Conservation (phyloP, 192 early-diverging fungal species). For the Gonapodya sp. region DNA sequence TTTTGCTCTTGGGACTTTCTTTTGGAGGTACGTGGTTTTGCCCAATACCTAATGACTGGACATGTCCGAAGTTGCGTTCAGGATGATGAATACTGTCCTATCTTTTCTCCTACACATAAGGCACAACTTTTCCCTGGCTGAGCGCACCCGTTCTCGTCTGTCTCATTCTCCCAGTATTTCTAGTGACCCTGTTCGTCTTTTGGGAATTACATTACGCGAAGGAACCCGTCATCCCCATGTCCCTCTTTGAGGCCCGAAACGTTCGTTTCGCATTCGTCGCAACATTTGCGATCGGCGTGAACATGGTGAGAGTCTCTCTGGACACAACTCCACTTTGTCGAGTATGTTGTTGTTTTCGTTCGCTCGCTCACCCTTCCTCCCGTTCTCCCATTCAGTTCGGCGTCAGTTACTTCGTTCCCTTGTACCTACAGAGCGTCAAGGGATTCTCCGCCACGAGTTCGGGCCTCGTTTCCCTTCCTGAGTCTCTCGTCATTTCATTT, state of each 20-base stretch:
- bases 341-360: background rate
- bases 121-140: conserved; percentile 6
- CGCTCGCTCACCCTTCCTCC: too few relatives aligned
- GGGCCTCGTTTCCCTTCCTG: background rate
- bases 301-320: background rate
- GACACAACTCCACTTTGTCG: background rate
- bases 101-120: too few relatives aligned
- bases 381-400: background rate
- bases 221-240: background rate
- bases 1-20: conserved; percentile 4
- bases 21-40: background rate
- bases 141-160: background rate
- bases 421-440: background rate
- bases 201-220: background rate
- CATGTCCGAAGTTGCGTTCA: background rate
- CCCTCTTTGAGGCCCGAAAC: background rate
- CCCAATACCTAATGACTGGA: too few relatives aligned
- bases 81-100: background rate
- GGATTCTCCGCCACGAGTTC: background rate
- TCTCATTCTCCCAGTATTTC: conserved; percentile 27
- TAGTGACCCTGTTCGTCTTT: conserved; percentile 8
- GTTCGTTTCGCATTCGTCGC: background rate
- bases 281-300: background rate
- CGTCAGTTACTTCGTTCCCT: background rate
- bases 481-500: background rate